Evolutionary conservation across 2,329 filamentous ascomycete species (phyloP).

Genomic region (Scolecobasidium constrictum): DNA sequence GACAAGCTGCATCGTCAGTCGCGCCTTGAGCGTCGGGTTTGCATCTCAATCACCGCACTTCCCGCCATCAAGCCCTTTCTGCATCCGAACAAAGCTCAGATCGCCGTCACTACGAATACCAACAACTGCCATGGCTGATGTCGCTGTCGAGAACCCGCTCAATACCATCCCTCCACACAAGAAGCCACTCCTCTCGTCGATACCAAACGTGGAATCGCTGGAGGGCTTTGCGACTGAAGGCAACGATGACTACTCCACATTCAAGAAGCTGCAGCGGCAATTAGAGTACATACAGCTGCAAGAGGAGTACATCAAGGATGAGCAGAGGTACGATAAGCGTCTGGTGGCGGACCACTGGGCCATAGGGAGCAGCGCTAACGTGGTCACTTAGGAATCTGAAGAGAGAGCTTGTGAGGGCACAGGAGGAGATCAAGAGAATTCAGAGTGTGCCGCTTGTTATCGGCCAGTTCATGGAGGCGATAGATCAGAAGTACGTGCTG

Average conservation of each 20-base stretch:
- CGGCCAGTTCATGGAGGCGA: conserved; percentile 99
- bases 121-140: conserved; percentile 63
- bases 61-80: background rate
- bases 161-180: conserved; percentile 67
- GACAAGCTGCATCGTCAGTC: background rate
- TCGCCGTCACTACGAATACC: background rate
- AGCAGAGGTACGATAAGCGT: conserved; percentile 59
- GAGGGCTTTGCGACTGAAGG: conserved; percentile 73
- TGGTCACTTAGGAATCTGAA: conserved; percentile 66
- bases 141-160: conserved; percentile 70
- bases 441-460: conserved; percentile 97
- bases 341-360: background rate
- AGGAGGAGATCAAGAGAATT: conserved; percentile 99
- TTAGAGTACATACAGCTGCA: conserved; percentile 84
- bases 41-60: background rate
- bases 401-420: conserved; percentile 89
- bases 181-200: conserved; percentile 66
- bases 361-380: conserved; percentile 6
- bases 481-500: conserved; percentile 80
- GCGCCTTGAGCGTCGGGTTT: background rate
- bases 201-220: conserved; percentile 82
- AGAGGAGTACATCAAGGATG: conserved; percentile 99
- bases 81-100: background rate
- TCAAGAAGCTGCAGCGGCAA: conserved; percentile 95
- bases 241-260: conserved; percentile 83